These are phyloP conservation scores for Cyberlindnera saturnus DNA, from an alignment of 805 yeast species.

Conservation along the genomic window DNA sequence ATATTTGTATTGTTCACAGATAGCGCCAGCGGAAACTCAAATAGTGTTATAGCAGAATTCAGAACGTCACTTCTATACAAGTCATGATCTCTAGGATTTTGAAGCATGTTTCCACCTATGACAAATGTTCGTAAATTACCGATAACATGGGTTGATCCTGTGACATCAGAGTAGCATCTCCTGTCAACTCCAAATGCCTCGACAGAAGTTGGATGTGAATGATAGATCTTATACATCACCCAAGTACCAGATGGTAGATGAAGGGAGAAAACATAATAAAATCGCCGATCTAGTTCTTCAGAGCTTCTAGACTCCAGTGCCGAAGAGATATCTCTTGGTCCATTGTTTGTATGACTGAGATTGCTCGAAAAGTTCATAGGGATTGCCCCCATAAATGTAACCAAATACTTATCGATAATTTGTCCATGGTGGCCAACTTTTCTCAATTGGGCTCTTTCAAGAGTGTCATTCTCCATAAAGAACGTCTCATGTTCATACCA, in stretches of 20 bases:
- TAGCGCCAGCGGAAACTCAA: no score
- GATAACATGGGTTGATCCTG: slow-evolving; percentile 3
- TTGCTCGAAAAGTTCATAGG: slow-evolving; percentile 5
- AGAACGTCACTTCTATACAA: no score
- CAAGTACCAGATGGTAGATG: slow-evolving; percentile 1
- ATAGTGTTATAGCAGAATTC: no score
- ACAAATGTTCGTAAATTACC: slow-evolving; percentile 7
- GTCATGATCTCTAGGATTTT: no score
- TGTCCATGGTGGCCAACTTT: slow-evolving; percentile 14
- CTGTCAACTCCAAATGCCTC: no score
- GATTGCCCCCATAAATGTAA: slow-evolving; percentile 14
- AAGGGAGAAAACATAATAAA: slow-evolving; percentile 1
- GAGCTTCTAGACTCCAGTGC: neutral
- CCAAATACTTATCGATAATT: slow-evolving; percentile 16
- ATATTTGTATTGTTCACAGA: no score
- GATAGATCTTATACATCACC: slow-evolving; percentile 5
- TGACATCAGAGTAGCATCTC: neutral
- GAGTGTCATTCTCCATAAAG: slow-evolving; percentile 18
- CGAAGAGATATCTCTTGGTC: slow-evolving; percentile 12
- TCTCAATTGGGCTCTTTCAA: slow-evolving; percentile 9
- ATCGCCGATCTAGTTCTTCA: neutral
- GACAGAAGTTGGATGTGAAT: slow-evolving; percentile 4
- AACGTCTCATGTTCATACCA: slow-evolving; percentile 30
- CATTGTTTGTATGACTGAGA: neutral
- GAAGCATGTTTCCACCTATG: slow-evolving; percentile 5